phyloP scores from a whole-genome alignment of 2,329 filamentous ascomycete genomes.

The Sphaerulina musiva region DNA sequence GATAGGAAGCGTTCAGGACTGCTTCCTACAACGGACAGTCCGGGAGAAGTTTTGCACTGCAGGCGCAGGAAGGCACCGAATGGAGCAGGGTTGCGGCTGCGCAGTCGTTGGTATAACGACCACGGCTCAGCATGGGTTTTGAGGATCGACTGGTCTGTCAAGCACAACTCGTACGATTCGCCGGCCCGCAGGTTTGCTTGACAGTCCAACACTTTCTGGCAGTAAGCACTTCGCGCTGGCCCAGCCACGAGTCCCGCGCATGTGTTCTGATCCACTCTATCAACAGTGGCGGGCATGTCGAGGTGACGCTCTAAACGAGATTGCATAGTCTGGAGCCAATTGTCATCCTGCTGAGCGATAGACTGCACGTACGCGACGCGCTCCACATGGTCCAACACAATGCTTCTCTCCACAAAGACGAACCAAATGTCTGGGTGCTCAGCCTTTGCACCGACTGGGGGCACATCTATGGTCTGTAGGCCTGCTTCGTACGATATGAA shows the following conservation, averaged over 20 bases:
- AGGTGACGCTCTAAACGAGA: neutral
- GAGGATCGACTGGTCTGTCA: slow-evolving; percentile 69
- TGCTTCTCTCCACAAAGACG: slow-evolving; percentile 67
- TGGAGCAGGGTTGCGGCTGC: slow-evolving; percentile 67
- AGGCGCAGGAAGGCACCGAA: slow-evolving; percentile 79
- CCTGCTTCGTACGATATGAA: slow-evolving; percentile 82
- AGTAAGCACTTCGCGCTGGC: slow-evolving; percentile 46
- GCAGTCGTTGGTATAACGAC: slow-evolving; percentile 65
- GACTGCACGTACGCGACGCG: slow-evolving; percentile 61
- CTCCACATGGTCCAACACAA: slow-evolving; percentile 67
- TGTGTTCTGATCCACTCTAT: neutral
- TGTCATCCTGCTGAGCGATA: slow-evolving; percentile 43
- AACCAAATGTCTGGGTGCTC: slow-evolving; percentile 65
- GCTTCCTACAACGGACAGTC: slow-evolving; percentile 65
- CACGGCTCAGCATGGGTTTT: slow-evolving; percentile 45
- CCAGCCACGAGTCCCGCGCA: slow-evolving; percentile 14
- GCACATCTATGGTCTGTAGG: slow-evolving; percentile 53
- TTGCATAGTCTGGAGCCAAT: slow-evolving; percentile 23
- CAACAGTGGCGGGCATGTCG: neutral
- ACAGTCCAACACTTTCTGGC: slow-evolving; percentile 59
- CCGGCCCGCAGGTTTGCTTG: slow-evolving; percentile 67
- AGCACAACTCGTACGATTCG: slow-evolving; percentile 78
- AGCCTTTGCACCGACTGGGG: slow-evolving; percentile 33
- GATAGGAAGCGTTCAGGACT: slow-evolving; percentile 86
- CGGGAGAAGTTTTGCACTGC: slow-evolving; percentile 36